Percentiles rank a stretch among this genome's conserved stretches.
These are phyloP conservation scores for Cladosporium sp. DNA, from an alignment of 2,329 filamentous ascomycete genomes.

Conservation along the genomic window DNA sequence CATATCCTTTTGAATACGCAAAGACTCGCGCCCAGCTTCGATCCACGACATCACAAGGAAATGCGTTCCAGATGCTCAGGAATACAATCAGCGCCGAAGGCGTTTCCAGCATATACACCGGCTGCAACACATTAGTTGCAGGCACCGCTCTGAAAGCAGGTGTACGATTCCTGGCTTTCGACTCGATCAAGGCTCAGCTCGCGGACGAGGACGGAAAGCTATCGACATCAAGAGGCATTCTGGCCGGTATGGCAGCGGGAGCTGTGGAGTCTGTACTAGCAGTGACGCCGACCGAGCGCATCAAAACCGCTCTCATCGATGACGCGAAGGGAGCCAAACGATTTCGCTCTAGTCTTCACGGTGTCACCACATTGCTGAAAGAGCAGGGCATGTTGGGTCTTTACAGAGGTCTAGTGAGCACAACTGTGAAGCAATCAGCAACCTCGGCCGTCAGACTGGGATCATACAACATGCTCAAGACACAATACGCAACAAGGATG, in stretches of 20 bases:
- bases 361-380: slow-evolving; percentile 24
- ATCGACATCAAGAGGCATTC: slow-evolving; percentile 23
- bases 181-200: slow-evolving; percentile 26
- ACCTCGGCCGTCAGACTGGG: slow-evolving; percentile 47
- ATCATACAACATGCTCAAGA: slow-evolving; percentile 44
- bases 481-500: slow-evolving; percentile 26
- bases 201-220: slow-evolving; percentile 25
- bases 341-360: slow-evolving; percentile 18
- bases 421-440: slow-evolving; percentile 46
- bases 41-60: slow-evolving; percentile 14
- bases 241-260: slow-evolving; percentile 60
- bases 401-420: slow-evolving; percentile 43
- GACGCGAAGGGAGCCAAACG: slow-evolving; percentile 38
- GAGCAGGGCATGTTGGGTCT: slow-evolving; percentile 41
- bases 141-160: slow-evolving; percentile 31
- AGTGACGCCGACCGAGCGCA: slow-evolving; percentile 64
- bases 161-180: slow-evolving; percentile 31
- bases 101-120: slow-evolving; percentile 28
- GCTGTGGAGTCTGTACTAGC: slow-evolving; percentile 58
- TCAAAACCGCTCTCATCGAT: slow-evolving; percentile 65
- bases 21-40: slow-evolving; percentile 32
- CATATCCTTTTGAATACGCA: slow-evolving; percentile 35
- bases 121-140: slow-evolving; percentile 26
- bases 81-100: slow-evolving; percentile 22
- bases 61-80: slow-evolving; percentile 25